Evolutionary conservation across 495 filamentous ascomycete species (phyloP).

Genomic region (Tetracladium marchalianum): DNA sequence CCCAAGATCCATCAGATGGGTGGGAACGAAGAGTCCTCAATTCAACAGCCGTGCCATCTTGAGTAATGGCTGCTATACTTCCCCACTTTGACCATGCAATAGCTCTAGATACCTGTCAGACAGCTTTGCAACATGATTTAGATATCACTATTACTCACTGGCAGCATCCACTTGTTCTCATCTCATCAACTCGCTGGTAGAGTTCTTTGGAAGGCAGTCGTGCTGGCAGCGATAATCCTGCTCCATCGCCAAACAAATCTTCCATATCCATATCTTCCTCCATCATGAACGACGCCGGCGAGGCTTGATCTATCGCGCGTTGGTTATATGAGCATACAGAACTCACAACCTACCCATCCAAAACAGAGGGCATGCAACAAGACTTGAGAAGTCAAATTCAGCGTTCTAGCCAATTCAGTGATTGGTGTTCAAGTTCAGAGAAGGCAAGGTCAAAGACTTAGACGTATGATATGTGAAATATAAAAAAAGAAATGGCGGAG

Average conservation of each 20-base stretch:
- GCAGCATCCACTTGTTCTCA: constrained; percentile 69
- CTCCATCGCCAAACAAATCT: constrained; percentile 68
- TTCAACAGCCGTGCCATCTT: constrained; percentile 57
- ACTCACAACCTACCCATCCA: too few relatives aligned
- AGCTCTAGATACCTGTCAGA: constrained; percentile 39
- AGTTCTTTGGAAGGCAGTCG: constrained; percentile 53
- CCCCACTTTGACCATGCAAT: constrained; percentile 87
- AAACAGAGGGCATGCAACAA: too few relatives aligned
- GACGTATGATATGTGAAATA: too few relatives aligned
- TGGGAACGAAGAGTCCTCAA: constrained; percentile 63
- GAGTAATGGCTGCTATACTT: constrained; percentile 72
- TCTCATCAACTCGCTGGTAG: constrained; percentile 65
- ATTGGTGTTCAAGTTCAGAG: too few relatives aligned
- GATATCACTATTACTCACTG: constrained; percentile 48
- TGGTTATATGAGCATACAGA: too few relatives aligned
- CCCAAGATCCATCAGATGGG: constrained; percentile 64
- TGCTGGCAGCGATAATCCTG: constrained; percentile 43
- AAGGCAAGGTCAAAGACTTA: too few relatives aligned
- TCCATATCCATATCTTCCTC: constrained; percentile 61
- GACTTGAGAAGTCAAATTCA: too few relatives aligned
- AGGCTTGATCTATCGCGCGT: too few relatives aligned
- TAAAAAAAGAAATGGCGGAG: too few relatives aligned
- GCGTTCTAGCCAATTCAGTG: too few relatives aligned
- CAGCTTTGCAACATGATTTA: neutral
- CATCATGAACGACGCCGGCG: constrained; percentile 33